Evolutionary conservation across 2,329 filamentous ascomycete genomes (phyloP).

Genomic region (Pestalotiopsis sp.): DNA sequence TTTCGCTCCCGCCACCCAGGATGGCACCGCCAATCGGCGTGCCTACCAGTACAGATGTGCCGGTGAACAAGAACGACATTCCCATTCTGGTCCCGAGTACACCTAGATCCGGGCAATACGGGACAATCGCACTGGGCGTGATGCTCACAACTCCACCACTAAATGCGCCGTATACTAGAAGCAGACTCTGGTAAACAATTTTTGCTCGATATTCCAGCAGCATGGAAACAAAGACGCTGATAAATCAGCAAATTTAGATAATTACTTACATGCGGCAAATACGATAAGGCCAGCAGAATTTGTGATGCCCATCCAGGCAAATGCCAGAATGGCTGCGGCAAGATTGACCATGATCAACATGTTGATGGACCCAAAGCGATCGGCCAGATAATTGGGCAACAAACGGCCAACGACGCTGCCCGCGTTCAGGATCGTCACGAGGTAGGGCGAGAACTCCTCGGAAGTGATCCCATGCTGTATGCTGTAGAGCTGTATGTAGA

Average conservation of each 20-base stretch:
- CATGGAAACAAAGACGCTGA: background rate
- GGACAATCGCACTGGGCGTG: slow-evolving; percentile 30
- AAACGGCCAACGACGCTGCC: slow-evolving; percentile 38
- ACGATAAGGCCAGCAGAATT: slow-evolving; percentile 28
- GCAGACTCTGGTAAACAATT: slow-evolving; percentile 10
- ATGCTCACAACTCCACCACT: slow-evolving; percentile 36
- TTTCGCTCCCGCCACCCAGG: slow-evolving; percentile 29
- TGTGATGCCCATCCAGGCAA: slow-evolving; percentile 32
- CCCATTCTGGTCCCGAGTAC: slow-evolving; percentile 44
- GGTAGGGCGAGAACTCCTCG: slow-evolving; percentile 25
- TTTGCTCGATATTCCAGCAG: background rate
- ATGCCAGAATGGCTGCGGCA: slow-evolving; percentile 29
- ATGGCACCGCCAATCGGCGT: slow-evolving; percentile 55
- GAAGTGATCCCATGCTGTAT: slow-evolving; percentile 17
- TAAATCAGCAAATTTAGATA: background rate
- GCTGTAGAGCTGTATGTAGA: slow-evolving; percentile 30
- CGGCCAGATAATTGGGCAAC: slow-evolving; percentile 37
- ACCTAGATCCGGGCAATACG: slow-evolving; percentile 21
- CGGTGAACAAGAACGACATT: slow-evolving; percentile 37
- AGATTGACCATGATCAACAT: slow-evolving; percentile 30
- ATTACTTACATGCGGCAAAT: slow-evolving; percentile 19
- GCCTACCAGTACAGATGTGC: slow-evolving; percentile 53
- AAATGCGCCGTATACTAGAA: slow-evolving; percentile 37
- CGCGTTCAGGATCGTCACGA: slow-evolving; percentile 38
- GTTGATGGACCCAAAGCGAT: slow-evolving; percentile 31